phyloP scores from a whole-genome alignment of 2,329 filamentous ascomycete species.

The Nemania sp. region DNA sequence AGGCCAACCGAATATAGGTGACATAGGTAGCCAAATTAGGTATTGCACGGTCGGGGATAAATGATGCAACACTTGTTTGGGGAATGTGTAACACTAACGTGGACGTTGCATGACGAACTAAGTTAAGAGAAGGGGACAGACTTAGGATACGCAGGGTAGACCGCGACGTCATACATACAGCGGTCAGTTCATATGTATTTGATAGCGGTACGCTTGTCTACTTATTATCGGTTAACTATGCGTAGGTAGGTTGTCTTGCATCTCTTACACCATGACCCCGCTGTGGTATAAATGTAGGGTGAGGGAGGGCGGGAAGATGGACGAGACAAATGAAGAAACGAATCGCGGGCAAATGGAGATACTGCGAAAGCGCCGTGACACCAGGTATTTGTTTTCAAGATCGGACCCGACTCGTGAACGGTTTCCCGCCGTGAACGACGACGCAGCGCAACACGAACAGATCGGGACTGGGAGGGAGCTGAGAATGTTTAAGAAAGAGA shows the following conservation, averaged over 20 bases:
- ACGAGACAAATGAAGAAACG: background rate
- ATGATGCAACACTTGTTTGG: constrained; percentile 21
- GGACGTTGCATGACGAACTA: constrained; percentile 21
- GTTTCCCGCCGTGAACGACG: background rate
- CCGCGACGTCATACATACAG: constrained; percentile 48
- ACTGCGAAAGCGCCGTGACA: background rate
- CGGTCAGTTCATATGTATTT: constrained; percentile 1
- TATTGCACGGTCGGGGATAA: constrained; percentile 3
- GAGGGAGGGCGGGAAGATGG: background rate
- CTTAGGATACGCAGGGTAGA: constrained; percentile 2
- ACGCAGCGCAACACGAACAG: background rate
- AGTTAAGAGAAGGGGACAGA: constrained; percentile 37
- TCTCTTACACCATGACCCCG: background rate
- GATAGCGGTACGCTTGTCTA: constrained; percentile 13
- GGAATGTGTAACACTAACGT: constrained; percentile 14
- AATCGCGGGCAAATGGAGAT: background rate
- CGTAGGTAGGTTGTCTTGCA: constrained; percentile 11
- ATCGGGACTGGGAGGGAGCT: background rate
- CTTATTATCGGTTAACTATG: too few species aligned
- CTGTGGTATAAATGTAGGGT: background rate
- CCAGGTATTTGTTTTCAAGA: constrained; percentile 14
- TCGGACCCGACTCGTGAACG: constrained; percentile 11
- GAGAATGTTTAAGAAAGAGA: background rate
- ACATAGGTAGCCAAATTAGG: background rate
- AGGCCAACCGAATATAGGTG: background rate